These are phyloP conservation scores for Astrephomene gubernaculifera DNA, from an alignment of 139 green algal species.

Conservation along the genomic window DNA sequence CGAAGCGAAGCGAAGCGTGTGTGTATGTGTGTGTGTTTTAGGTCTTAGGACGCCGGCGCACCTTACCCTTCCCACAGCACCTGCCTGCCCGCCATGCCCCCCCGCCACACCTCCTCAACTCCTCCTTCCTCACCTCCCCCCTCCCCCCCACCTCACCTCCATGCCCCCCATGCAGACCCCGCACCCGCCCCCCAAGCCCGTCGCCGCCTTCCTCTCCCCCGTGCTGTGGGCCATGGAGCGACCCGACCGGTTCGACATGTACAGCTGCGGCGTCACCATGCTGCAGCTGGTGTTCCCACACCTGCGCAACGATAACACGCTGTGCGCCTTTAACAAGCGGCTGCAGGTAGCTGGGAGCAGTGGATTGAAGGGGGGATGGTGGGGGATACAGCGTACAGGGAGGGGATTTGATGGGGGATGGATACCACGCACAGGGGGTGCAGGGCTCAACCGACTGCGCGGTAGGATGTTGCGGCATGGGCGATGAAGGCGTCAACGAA, in stretches of 20 bases:
- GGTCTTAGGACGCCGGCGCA: too few species aligned
- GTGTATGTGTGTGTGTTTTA: neutral
- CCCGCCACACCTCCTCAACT: neutral
- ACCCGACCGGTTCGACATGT: conserved; percentile 94
- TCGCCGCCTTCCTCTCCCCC: conserved; percentile 81
- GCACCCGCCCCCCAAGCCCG: conserved; percentile 60
- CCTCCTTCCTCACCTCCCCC: neutral
- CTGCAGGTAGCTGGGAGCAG: conserved; percentile 13
- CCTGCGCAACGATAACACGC: conserved; percentile 79
- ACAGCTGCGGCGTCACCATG: conserved; percentile 79
- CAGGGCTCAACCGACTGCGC: too few species aligned
- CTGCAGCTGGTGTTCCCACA: conserved; percentile 83
- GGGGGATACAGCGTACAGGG: neutral
- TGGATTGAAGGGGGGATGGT: neutral
- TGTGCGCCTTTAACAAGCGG: conserved; percentile 79
- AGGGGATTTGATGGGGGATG: neutral
- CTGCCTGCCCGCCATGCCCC: neutral
- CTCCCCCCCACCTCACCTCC: neutral
- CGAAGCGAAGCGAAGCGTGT: too few species aligned
- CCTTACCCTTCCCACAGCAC: too few species aligned
- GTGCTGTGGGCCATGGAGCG: conserved; percentile 89
- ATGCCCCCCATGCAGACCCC: conserved; percentile 53
- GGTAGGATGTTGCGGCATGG: too few species aligned
- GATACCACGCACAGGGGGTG: too few species aligned
- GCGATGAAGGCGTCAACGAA: too few species aligned